Evolutionary conservation across 2,329 filamentous ascomycete species (phyloP).

Genomic region (Pezicula carpinea): DNA sequence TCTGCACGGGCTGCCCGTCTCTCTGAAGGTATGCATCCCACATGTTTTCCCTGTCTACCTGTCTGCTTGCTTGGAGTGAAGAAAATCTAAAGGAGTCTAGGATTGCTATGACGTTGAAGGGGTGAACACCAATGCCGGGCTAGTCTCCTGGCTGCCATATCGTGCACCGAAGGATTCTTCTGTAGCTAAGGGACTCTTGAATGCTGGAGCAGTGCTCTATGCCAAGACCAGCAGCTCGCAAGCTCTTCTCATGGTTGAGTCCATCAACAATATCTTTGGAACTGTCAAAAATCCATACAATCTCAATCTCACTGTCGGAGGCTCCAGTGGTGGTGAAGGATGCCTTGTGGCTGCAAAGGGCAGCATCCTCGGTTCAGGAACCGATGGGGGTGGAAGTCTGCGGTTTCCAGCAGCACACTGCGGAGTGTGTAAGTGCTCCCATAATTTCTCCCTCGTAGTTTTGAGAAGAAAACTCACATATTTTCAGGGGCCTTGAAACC

Average conservation of each 20-base stretch:
- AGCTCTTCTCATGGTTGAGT: background rate
- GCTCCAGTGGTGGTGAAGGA: background rate
- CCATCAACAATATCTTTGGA: conserved; percentile 3
- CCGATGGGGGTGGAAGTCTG: background rate
- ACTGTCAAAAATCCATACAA: background rate
- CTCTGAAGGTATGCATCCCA: background rate
- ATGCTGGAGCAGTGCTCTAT: background rate
- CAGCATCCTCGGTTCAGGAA: background rate
- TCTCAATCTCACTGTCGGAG: background rate
- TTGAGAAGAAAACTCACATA: background rate
- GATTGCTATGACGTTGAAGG: conserved; percentile 1
- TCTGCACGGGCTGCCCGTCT: background rate
- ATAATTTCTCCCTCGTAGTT: background rate
- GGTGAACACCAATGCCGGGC: background rate
- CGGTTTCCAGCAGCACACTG: background rate
- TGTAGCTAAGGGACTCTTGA: background rate
- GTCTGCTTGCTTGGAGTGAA: background rate
- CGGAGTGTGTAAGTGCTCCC: background rate
- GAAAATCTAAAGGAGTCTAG: background rate
- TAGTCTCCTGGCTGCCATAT: background rate
- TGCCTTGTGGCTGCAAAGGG: background rate
- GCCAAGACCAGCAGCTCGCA: background rate
- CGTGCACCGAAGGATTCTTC: background rate
- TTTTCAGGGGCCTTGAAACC: background rate
- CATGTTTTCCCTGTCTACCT: background rate